Conservation (phyloP, 495 filamentous ascomycete genomes). For the Penicillium antarcticum region DNA sequence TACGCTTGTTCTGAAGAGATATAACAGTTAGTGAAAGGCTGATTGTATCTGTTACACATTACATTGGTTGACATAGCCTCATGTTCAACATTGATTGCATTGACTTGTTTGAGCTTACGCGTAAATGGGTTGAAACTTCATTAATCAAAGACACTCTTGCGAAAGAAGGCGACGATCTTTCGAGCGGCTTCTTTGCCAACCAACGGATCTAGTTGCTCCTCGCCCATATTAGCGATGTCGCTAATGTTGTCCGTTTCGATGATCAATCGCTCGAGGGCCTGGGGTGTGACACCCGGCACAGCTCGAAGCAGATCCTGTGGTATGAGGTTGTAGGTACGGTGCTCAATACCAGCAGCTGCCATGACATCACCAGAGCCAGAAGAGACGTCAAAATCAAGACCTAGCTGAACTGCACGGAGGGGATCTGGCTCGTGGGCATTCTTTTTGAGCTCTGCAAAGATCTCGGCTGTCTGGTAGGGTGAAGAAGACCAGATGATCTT, state of each 20-base stretch:
- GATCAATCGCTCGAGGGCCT: constrained; percentile 67
- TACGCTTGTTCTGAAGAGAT: constrained; percentile 10
- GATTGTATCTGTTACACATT: background rate
- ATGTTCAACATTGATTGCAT: background rate
- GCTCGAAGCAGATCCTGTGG: constrained; percentile 84
- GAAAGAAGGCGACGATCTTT: constrained; percentile 80
- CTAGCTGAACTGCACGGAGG: constrained; percentile 76
- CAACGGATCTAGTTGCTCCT: constrained; percentile 64
- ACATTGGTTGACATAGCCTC: background rate
- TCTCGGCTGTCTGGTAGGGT: constrained; percentile 95
- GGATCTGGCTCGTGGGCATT: constrained; percentile 88
- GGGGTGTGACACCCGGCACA: constrained; percentile 81
- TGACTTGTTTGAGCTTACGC: background rate
- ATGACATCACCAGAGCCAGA: constrained; percentile 58
- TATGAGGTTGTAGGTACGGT: constrained; percentile 58
- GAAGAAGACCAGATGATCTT: constrained; percentile 90
- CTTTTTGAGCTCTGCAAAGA: constrained; percentile 90
- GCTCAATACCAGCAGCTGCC: constrained; percentile 51
- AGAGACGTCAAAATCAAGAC: constrained; percentile 61
- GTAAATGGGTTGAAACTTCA: background rate
- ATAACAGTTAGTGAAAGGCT: constrained; percentile 1
- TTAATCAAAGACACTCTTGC: constrained; percentile 68
- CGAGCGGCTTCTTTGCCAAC: constrained; percentile 79
- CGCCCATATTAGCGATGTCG: constrained; percentile 83
- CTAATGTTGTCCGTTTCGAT: constrained; percentile 71